These are phyloP conservation scores for Colletotrichum australisinense DNA, from an alignment of 2,329 filamentous ascomycete species.

Conservation along the genomic window DNA sequence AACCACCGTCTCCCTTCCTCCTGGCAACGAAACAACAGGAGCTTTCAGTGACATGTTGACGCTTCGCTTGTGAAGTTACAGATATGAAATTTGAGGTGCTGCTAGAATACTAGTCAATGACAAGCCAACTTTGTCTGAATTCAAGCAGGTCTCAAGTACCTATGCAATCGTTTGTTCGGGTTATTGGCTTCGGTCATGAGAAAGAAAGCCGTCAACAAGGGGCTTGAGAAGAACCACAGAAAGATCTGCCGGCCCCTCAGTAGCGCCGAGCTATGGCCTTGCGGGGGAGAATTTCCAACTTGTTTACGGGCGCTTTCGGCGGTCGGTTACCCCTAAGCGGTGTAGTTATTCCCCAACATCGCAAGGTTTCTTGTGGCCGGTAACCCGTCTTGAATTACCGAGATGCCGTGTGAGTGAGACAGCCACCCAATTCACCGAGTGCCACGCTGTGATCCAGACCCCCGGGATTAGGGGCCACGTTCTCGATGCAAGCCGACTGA, in stretches of 20 bases:
- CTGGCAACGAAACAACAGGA: constrained; percentile 25
- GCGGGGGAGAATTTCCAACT: neutral
- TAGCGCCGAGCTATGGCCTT: neutral
- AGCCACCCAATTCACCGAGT: neutral
- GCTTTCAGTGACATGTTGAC: neutral
- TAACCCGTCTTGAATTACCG: neutral
- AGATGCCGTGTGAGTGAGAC: neutral
- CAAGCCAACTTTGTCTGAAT: neutral
- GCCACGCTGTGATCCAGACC: neutral
- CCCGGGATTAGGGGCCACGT: neutral
- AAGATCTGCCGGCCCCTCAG: neutral
- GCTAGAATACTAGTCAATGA: neutral
- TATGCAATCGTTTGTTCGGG: neutral
- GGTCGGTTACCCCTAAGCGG: constrained; percentile 12
- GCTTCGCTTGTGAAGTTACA: neutral
- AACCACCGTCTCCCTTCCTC: constrained; percentile 35
- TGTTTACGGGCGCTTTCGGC: neutral
- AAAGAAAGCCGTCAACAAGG: neutral
- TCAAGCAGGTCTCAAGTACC: neutral
- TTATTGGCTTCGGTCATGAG: neutral
- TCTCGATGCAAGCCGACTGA: neutral
- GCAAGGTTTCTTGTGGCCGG: neutral
- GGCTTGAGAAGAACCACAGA: neutral
- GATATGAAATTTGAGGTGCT: neutral
- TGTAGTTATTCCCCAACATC: neutral